A percentile compares a stretch with the other conserved stretches of the same genome.
phyloP scores from a whole-genome alignment of 306 rosid genomes.

The Dalbergia cultrata region DNA sequence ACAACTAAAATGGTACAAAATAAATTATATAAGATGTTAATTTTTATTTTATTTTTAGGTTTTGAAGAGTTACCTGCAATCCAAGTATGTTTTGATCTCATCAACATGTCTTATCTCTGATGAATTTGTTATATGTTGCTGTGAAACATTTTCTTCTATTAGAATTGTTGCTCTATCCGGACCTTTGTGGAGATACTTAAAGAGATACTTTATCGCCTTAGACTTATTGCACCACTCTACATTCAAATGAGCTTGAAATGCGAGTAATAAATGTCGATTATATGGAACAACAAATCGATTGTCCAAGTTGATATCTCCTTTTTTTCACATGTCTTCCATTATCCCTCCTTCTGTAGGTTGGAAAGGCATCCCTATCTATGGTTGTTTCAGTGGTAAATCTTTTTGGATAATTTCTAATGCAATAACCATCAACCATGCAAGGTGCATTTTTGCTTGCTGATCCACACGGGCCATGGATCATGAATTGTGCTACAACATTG shows the following conservation, averaged over 20 bases:
- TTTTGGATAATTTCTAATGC: neutral
- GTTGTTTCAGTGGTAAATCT: neutral
- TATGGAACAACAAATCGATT: constrained; percentile 3
- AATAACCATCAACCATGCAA: neutral
- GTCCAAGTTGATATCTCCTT: neutral
- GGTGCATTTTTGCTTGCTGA: neutral
- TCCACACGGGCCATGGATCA: constrained; percentile 13
- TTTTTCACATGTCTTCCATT: neutral
- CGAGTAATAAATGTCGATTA: neutral
- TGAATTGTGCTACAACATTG: neutral
- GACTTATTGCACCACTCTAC: neutral
- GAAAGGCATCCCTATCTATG: neutral
- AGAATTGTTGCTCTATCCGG: no score
- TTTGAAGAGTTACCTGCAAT: no score
- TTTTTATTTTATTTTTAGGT: no score
- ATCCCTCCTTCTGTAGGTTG: neutral
- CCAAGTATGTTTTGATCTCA: no score
- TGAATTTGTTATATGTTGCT: no score
- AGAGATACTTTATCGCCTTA: neutral
- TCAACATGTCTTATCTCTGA: no score
- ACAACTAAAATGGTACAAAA: no score
- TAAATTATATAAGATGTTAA: no score
- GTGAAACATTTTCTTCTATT: no score
- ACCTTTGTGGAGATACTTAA: neutral
- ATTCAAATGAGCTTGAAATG: neutral